Base-by-base conservation (phyloP, 2,329 filamentous ascomycete species). In the Podosphaera leucotricha region DNA sequence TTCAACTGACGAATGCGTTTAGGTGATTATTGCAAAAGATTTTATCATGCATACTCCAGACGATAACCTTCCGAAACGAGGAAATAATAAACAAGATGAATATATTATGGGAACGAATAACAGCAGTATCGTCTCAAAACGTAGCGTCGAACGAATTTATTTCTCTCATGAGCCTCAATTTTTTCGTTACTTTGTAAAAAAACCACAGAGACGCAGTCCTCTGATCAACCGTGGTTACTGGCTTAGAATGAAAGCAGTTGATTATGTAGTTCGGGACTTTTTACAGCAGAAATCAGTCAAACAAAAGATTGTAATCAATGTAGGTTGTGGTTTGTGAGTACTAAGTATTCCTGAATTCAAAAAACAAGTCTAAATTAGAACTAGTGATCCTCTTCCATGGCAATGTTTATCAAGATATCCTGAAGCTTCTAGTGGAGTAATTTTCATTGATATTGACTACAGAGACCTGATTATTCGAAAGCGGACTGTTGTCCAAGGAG, bases 61-160 rank as follows among this genome's bases (percentile, higher is more conserved):
- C 3, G 15, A 33, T 13, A 33, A 11, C 6, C 15, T 11, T 21
- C 4, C 15, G 20, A 35, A 22, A 28, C 26, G 24, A n/a, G 43
- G 19, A 28, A 33, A 21, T 22, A 39, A 33, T 19, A 37, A 19
- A 51, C 57, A 60, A 47, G 71, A 75, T 59, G 66, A 71, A 41
- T 54, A 51, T n/a, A 55, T 58, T 20, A 55, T 57, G 52, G 53
- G 51, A 72, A 94, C 85, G 46, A 93, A 93, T 59, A 86, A 77
- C 57, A 87, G 81, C 61, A 92, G 82, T 55, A 93, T 93, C 52
- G 78, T 86, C 15, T 93, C 85, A 13, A 94, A 94, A 59, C 68
- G 85, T 52, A 90, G 84, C 54, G 86, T 94, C n/a, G 85, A 93
- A 57, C 77, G 77, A 52, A 65, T 92, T 13, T 94, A 94, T 60